These are phyloP conservation scores for Luffa acutangula DNA, from an alignment of 306 rosid genomes.

Conservation along the genomic window DNA sequence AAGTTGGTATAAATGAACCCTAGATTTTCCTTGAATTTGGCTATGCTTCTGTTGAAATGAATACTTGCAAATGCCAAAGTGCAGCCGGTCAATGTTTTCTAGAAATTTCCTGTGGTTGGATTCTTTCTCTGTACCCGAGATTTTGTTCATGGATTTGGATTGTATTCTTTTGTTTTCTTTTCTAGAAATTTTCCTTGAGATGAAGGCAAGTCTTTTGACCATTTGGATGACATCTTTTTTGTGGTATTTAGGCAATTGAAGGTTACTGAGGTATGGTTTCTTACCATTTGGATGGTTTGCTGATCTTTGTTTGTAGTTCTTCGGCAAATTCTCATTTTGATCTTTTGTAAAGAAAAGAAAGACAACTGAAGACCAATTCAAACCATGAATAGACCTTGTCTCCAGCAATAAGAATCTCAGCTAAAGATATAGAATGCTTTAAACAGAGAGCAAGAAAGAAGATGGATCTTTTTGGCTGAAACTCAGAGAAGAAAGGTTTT, in stretches of 20 bases:
- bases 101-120: neutral
- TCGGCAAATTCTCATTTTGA: neutral
- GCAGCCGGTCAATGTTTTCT: neutral
- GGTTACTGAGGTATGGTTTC: neutral
- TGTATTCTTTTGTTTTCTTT: neutral
- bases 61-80: neutral
- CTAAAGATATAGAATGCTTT: neutral
- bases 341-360: neutral
- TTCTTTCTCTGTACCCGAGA: neutral
- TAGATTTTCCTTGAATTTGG: neutral
- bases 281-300: neutral
- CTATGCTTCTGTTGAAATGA: neutral
- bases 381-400: neutral
- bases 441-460: no score
- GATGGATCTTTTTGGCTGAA: no score
- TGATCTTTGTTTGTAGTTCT: neutral
- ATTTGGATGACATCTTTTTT: neutral
- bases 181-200: no score
- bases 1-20: neutral
- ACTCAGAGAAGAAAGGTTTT: no score
- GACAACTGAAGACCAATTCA: neutral
- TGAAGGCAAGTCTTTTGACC: neutral
- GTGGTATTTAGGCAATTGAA: neutral
- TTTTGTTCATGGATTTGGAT: neutral
- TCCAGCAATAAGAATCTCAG: neutral